Percentiles rank a stretch among this genome's conserved stretches.
Conservation (phyloP, 1,284 basidiomycete genomes). For the Salmacisia buchloeana region DNA sequence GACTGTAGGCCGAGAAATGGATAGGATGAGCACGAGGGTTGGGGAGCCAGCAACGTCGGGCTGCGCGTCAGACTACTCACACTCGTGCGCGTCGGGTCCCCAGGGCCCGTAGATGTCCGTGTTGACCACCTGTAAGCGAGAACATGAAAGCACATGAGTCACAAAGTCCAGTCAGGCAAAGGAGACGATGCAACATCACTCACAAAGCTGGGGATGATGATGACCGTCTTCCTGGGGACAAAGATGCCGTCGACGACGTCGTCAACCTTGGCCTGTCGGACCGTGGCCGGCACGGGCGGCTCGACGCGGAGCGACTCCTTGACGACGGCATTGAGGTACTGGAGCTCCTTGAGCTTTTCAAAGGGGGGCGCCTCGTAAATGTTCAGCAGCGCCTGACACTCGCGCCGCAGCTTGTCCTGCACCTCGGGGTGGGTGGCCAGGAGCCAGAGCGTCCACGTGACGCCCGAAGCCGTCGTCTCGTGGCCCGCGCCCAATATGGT, state of each 20-base stretch:
- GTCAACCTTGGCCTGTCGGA: constrained; percentile 21
- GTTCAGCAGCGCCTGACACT: constrained; percentile 51
- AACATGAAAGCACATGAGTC: too few relatives aligned
- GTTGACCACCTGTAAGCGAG: constrained; percentile 22
- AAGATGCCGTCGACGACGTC: constrained; percentile 30
- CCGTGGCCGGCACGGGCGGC: constrained; percentile 31
- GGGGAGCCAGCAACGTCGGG: not conserved
- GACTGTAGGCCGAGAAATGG: constrained; percentile 11
- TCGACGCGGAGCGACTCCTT: constrained; percentile 36
- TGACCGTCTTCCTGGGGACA: constrained; percentile 27
- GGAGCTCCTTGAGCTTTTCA: constrained; percentile 63
- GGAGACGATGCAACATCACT: too few relatives aligned
- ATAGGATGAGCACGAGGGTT: not conserved
- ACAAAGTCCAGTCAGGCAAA: too few relatives aligned
- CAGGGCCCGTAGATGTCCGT: constrained; percentile 25
- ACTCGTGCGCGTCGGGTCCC: constrained; percentile 32
- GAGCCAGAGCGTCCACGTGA: constrained; percentile 68
- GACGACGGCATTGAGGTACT: constrained; percentile 69
- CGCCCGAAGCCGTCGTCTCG: constrained; percentile 61
- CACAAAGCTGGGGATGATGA: constrained; percentile 25
- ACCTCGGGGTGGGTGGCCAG: constrained; percentile 58
- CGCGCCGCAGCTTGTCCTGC: constrained; percentile 61
- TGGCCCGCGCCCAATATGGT: constrained; percentile 42
- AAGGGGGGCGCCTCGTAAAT: constrained; percentile 41
- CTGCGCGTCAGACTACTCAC: constrained; percentile 4